Evolutionary conservation across 2,329 filamentous ascomycete genomes (phyloP).

Genomic region (Aureobasidium subglaciale): DNA sequence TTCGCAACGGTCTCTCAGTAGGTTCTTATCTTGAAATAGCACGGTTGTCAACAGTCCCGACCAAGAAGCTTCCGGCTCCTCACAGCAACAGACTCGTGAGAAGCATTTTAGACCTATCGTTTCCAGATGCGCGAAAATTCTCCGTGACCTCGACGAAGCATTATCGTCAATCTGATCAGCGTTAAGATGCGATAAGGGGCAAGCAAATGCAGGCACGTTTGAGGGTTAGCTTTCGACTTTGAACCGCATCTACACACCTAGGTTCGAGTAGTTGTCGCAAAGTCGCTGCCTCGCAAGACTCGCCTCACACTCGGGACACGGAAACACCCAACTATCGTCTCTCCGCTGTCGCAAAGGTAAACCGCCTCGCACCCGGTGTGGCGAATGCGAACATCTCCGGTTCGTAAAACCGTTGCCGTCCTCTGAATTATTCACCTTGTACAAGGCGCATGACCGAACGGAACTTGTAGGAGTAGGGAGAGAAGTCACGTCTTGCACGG

Average conservation of each 20-base stretch:
- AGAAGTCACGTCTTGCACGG: not conserved
- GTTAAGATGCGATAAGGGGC: not conserved
- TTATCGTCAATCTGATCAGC: not conserved
- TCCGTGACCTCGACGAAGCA: not conserved
- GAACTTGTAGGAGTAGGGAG: not conserved
- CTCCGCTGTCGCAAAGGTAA: not conserved
- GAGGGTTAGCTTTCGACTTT: not conserved
- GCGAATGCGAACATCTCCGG: not conserved
- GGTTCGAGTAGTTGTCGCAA: slow-evolving; percentile 1
- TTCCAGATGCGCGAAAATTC: not conserved
- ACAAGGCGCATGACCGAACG: slow-evolving; percentile 6
- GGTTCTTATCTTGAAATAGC: slow-evolving; percentile 7
- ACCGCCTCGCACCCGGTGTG: not conserved
- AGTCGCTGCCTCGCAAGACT: slow-evolving; percentile 3
- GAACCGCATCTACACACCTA: not conserved
- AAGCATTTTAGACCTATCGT: not conserved
- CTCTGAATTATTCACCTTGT: not conserved
- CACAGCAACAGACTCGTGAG: not conserved
- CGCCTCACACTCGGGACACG: not conserved
- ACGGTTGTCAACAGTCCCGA: slow-evolving; percentile 1
- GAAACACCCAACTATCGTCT: not conserved
- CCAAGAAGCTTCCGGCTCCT: slow-evolving; percentile 10
- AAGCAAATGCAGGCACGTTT: not conserved
- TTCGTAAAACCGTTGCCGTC: not conserved
- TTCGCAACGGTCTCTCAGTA: slow-evolving; percentile 6